phyloP scores from a whole-genome alignment of 2,329 filamentous ascomycete species.

The Aulographum hederae region DNA sequence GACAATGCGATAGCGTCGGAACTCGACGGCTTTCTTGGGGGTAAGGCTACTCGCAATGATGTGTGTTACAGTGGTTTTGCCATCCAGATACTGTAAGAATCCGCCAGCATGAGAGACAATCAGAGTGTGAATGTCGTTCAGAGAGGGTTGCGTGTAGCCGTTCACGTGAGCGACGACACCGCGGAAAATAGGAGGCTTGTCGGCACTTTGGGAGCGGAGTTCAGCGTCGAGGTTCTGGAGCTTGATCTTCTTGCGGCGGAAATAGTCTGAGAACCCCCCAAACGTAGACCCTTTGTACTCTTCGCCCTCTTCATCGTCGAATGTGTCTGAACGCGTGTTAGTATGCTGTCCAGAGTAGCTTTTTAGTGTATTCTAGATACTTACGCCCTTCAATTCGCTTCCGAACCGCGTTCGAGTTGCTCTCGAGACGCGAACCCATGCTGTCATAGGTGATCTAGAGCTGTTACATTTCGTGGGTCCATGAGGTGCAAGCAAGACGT shows the following conservation, averaged over 20 bases:
- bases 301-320: slow-evolving; percentile 67
- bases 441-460: slow-evolving; percentile 5
- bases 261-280: slow-evolving; percentile 81
- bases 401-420: slow-evolving; percentile 38
- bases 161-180: slow-evolving; percentile 83
- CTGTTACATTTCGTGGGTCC: too few species aligned
- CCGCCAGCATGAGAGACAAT: slow-evolving; percentile 88
- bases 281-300: slow-evolving; percentile 82
- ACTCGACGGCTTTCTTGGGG: slow-evolving; percentile 84
- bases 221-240: slow-evolving; percentile 85
- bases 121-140: slow-evolving; percentile 73
- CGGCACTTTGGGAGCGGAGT: slow-evolving; percentile 45
- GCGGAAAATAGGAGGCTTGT: slow-evolving; percentile 73
- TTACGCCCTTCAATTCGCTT: slow-evolving; percentile 43
- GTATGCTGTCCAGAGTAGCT: not conserved
- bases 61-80: slow-evolving; percentile 87
- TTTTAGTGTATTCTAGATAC: slow-evolving; percentile 6
- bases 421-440: slow-evolving; percentile 45
- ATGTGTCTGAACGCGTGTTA: slow-evolving; percentile 35
- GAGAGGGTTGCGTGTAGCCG: slow-evolving; percentile 85
- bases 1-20: slow-evolving; percentile 72
- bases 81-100: slow-evolving; percentile 86
- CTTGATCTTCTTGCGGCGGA: slow-evolving; percentile 90
- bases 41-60: slow-evolving; percentile 84
- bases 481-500: too few species aligned